Evolutionary conservation across 23 red algal genomes (phyloP).

Genomic region (Gracilariopsis chorda): DNA sequence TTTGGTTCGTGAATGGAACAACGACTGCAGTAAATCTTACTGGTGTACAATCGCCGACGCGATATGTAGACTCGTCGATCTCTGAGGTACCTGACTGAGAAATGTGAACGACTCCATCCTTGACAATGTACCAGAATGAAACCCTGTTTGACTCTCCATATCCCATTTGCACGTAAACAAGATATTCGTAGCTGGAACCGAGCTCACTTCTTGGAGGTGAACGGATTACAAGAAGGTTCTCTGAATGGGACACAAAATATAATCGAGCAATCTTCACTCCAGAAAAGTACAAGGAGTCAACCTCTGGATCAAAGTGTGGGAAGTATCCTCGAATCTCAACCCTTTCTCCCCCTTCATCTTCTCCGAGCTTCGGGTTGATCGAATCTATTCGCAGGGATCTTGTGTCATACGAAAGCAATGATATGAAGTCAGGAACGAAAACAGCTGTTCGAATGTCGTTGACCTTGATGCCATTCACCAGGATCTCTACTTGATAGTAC

Average conservation of each 20-base stretch:
- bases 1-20: conserved; percentile 53
- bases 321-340: conserved; percentile 62
- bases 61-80: conserved; percentile 43
- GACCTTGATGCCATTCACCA: background rate
- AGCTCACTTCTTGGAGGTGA: conserved; percentile 40
- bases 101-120: conserved; percentile 28
- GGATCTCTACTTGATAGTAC: conserved; percentile 19
- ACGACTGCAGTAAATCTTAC: conserved; percentile 56
- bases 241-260: conserved; percentile 29
- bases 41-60: conserved; percentile 50
- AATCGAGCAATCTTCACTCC: conserved; percentile 6
- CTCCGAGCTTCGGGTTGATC: conserved; percentile 37
- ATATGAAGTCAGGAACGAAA: conserved; percentile 24
- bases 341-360: conserved; percentile 39
- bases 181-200: conserved; percentile 45
- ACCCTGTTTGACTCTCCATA: conserved; percentile 33
- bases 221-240: background rate
- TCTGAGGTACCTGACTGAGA: conserved; percentile 49
- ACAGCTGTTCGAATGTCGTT: conserved; percentile 2
- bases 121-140: conserved; percentile 40
- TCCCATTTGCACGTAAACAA: conserved; percentile 50
- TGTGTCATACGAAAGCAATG: conserved; percentile 47
- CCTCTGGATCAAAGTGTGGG: conserved; percentile 40
- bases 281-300: conserved; percentile 45
- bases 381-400: conserved; percentile 4